A percentile compares a stretch with the other conserved stretches of the same genome.
Conservation (phyloP, 371 early-diverging fungal species). For the Rhizopus sp. region DNA sequence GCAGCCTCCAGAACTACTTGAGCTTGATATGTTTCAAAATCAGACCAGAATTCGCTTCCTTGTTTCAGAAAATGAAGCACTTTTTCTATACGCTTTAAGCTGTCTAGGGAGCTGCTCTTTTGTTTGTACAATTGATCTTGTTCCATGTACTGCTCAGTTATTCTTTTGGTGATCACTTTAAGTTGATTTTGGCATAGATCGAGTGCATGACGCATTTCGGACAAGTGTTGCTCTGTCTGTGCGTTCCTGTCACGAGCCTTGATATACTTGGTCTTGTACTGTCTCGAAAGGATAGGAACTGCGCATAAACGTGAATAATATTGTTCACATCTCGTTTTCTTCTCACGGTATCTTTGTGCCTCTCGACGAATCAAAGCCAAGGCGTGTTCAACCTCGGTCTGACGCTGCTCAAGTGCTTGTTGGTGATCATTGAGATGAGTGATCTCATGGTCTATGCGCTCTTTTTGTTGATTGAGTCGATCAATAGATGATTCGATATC, state of each 20-base stretch:
- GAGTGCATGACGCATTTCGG: constrained; percentile 31
- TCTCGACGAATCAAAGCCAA: constrained; percentile 7
- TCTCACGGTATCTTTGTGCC: constrained; percentile 28
- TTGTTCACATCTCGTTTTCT: constrained; percentile 27
- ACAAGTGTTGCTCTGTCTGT: constrained; percentile 39
- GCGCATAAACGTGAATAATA: constrained; percentile 31
- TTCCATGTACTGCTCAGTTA: constrained; percentile 16
- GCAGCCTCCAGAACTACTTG: constrained; percentile 29
- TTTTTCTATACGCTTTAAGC: constrained; percentile 4
- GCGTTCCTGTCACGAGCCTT: constrained; percentile 38
- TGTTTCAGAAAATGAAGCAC: constrained; percentile 20
- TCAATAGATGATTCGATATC: constrained; percentile 8
- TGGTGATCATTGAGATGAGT: constrained; percentile 17
- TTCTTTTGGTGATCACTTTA: constrained; percentile 15
- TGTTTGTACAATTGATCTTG: constrained; percentile 14
- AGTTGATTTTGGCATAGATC: constrained; percentile 25
- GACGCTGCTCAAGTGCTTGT: constrained; percentile 15
- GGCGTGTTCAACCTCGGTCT: constrained; percentile 17
- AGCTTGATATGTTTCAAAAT: constrained; percentile 32
- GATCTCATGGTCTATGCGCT: constrained; percentile 16
- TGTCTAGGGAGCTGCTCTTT: constrained; percentile 16
- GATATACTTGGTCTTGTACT: constrained; percentile 37
- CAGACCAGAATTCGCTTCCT: constrained; percentile 32
- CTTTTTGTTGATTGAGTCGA: constrained; percentile 13
- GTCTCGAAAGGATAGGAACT: constrained; percentile 30